Base-by-base conservation (phyloP, 2,329 filamentous ascomycete species). In the Grosmannia penicillata region DNA sequence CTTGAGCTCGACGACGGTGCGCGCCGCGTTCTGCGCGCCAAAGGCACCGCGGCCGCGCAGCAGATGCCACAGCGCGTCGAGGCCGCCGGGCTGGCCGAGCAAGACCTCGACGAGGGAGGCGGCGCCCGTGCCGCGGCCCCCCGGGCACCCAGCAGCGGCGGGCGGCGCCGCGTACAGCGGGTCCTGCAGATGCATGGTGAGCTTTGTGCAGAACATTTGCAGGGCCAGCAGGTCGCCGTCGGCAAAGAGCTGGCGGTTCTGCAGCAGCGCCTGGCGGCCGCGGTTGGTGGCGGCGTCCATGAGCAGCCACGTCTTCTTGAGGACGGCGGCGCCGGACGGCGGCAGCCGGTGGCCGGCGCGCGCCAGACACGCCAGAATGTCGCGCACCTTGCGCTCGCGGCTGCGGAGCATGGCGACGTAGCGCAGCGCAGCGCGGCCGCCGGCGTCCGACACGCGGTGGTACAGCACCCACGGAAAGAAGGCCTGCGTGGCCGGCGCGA, bases 321-420 rank as follows among this genome's bases (percentile, higher is more conserved):
- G 57, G 11, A 10, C 3, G 3, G 17, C 8, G 27, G 39, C 24
- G 4, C 8, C 13, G 1, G 28, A n/a, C 24, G 8, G 24, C 0
- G 78, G 77, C 37, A 75, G 56, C 9, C 67, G 64, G 41, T 76
- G 67, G 2, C 76, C 77, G 31, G 66, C 57, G 13, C 67, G 59
- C 0, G 70, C 70, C 46, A 86, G 61, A 11, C 66, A 58, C 13
- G 67, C 66, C n/a, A 81, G 53, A 45, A 85, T 81, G 47, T 82
- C 71, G 21, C 66, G 59, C 43, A 72, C 65, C 26, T 65, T 64
- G 28, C 61, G 59, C 45, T 79, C 61, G 10, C 78, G 66, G 42
- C 62, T 68, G 44, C 72, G 54, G 1, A 84, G 63, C 68, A 89
- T 76, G 40, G 70, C 64, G 7, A 84, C 62, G 69, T 80, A 91